Evolutionary conservation across 768 basidiomycete genomes (phyloP), one percentile per base, ranked within the genome.

Genomic region (Russula emetica): DNA sequence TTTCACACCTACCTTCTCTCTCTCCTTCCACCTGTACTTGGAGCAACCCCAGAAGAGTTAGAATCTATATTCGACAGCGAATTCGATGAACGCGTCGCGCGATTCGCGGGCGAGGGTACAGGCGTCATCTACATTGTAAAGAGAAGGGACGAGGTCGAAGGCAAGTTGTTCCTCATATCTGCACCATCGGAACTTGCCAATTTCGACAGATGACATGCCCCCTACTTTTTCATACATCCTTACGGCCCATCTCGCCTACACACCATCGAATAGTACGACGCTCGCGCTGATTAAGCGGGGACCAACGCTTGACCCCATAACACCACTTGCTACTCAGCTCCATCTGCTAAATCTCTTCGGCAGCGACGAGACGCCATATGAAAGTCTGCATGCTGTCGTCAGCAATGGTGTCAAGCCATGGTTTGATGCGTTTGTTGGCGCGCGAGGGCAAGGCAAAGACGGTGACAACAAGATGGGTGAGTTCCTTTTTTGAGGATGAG

Each of bases 351-450:
- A 95, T 70, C 82, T 98, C 18, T 98, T 92, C 69, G 90, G 88
- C 26, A 87, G 88, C 16, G 90, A 91, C 51, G 87, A 90, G 64
- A 92, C 90, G 1, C 94, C 96, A 0, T 99, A 98, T 71, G 96
- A 98, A 75, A 91, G 92, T 71, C 76, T 99, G 32, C 96, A 98
- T 72, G 92, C 94, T 11, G 83, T 99, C 24, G 93, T 99, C 20
- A 97, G 95, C 71, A 87, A 83, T 61, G 97, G 92, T 69, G 94
- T 99, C 30, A 96, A 98, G 69, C 95, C 95, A 0, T 98, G 93
- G 88, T 98, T 99, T 70, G 95, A 98, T 74, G 94, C 96, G 18
- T 98, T 96, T 71, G 94, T 98, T 30, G 94, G 90, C 26, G 82
- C 92, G 26, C 83, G 93, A 56, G 83, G 86, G 30, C 78, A 81